These are phyloP conservation scores for Cyberlindnera sargentensis DNA, from an alignment of 805 yeast genomes.

Conservation along the genomic window DNA sequence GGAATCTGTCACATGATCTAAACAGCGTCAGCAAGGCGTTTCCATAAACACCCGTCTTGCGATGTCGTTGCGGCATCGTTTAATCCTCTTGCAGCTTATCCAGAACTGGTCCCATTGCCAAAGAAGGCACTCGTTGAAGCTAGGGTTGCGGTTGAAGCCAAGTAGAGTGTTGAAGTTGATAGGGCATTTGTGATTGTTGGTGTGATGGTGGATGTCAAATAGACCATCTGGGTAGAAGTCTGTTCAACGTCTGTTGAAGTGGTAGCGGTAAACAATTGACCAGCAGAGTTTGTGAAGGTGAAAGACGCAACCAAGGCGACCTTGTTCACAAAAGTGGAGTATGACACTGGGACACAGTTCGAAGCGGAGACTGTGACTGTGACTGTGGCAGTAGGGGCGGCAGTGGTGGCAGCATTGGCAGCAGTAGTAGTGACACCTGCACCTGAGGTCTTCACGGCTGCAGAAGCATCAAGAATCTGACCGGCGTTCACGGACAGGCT, in stretches of 20 bases:
- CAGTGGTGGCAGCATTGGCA: conserved; percentile 1
- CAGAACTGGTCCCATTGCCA: conserved; percentile 12
- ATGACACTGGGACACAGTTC: conserved; percentile 9
- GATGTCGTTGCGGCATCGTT: conserved; percentile 2
- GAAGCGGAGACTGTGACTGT: conserved; percentile 19
- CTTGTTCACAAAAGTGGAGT: conserved; percentile 11
- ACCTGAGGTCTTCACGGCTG: conserved; percentile 2
- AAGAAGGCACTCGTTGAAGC: conserved; percentile 5
- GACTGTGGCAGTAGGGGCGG: conserved; percentile 11
- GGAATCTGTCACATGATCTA: not conserved
- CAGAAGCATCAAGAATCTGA: conserved; percentile 4
- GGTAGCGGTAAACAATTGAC: conserved; percentile 17
- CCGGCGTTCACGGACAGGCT: not conserved
- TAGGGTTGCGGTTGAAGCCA: conserved; percentile 6
- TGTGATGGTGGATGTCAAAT: conserved; percentile 13
- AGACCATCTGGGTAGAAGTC: conserved; percentile 16
- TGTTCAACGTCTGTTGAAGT: conserved; percentile 22
- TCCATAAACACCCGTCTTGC: conserved; percentile 6
- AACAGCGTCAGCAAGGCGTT: conserved; percentile 13
- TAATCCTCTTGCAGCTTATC: conserved; percentile 9
- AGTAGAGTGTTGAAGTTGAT: conserved; percentile 6
- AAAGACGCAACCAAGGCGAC: conserved; percentile 19
- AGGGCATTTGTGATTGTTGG: conserved; percentile 2
- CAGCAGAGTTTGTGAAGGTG: conserved; percentile 21
- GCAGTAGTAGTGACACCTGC: conserved; percentile 1